A percentile compares a stretch with the other conserved stretches of the same genome.
Conservation (phyloP, 2,329 filamentous ascomycete genomes). For the Aureobasidium lini region DNA sequence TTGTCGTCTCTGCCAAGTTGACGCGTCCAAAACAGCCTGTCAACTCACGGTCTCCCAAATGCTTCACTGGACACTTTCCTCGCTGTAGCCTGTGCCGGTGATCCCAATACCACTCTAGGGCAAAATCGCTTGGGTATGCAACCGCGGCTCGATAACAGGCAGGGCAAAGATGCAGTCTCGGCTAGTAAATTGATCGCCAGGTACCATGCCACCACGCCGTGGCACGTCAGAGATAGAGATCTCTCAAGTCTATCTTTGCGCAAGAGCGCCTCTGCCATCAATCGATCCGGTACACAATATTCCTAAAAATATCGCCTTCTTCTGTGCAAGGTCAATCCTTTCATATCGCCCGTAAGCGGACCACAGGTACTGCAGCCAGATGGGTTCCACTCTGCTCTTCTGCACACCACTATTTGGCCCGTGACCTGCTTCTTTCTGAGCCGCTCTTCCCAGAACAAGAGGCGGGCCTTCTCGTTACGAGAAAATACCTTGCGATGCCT, state of each 20-base stretch:
- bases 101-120: not conserved
- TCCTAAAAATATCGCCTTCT: not conserved
- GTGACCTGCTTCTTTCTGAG: not conserved
- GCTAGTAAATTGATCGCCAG: constrained; percentile 6
- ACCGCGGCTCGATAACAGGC: not conserved
- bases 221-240: not conserved
- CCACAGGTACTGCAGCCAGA: not conserved
- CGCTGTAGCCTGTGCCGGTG: not conserved
- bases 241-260: not conserved
- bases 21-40: not conserved
- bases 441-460: constrained; percentile 4
- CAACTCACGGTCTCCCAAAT: not conserved
- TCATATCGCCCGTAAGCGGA: not conserved
- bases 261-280: not conserved
- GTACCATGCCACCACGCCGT: constrained; percentile 3
- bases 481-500: not conserved
- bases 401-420: constrained; percentile 5
- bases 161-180: not conserved
- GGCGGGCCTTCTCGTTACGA: constrained; percentile 5
- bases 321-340: not conserved
- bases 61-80: too few species aligned
- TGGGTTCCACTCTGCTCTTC: not conserved
- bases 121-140: not conserved
- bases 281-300: not conserved
- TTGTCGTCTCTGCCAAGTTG: not conserved